Evolutionary conservation across 495 filamentous ascomycete genomes (phyloP).

Genomic region (Astrothelium macrocarpum): DNA sequence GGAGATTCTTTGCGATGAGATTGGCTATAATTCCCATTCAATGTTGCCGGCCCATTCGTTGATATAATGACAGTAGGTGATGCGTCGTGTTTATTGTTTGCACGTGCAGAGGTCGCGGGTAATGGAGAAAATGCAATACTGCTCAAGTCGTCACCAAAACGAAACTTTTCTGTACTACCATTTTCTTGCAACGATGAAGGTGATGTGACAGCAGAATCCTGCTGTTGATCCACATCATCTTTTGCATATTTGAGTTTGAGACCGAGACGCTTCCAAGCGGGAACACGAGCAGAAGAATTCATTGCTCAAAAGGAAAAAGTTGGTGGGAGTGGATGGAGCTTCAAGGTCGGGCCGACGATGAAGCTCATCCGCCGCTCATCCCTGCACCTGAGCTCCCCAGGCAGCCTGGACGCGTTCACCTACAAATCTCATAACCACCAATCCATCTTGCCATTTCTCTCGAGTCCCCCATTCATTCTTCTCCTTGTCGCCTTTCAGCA

Average conservation of each 20-base stretch:
- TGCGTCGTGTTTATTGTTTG: background rate
- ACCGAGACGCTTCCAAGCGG: slow-evolving; percentile 69
- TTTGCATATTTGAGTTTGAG: slow-evolving; percentile 61
- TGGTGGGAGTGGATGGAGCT: slow-evolving; percentile 28
- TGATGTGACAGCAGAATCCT: background rate
- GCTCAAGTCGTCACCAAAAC: background rate
- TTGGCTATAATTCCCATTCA: background rate
- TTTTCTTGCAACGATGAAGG: background rate
- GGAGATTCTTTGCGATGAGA: background rate
- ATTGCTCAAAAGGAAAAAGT: slow-evolving; percentile 11
- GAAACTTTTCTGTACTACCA: background rate
- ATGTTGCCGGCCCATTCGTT: background rate
- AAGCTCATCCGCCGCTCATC: background rate
- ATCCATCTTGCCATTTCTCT: background rate
- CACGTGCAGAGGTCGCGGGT: background rate
- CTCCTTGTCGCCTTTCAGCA: no score
- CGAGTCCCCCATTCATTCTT: background rate
- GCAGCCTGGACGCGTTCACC: slow-evolving; percentile 4
- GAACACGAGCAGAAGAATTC: slow-evolving; percentile 38
- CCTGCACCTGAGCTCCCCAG: background rate
- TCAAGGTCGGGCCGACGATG: slow-evolving; percentile 1
- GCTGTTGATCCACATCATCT: slow-evolving; percentile 30
- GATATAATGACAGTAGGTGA: background rate
- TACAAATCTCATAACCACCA: background rate
- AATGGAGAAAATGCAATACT: background rate